Conservation (phyloP, 768 basidiomycete genomes). For the Psilocybe azurescens region DNA sequence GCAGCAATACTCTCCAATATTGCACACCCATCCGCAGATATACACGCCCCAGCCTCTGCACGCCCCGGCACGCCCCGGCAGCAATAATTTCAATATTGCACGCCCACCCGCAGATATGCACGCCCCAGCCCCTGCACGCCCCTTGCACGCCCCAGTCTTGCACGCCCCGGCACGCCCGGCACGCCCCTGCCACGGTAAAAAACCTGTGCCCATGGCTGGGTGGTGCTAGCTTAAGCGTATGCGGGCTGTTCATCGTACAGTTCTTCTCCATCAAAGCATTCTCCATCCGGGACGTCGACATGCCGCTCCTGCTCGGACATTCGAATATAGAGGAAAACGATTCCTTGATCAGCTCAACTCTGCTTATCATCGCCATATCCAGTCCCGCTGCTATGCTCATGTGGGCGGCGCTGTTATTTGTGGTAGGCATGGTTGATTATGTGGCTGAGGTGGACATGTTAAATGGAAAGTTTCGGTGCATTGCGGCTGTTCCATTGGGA, state of each 20-base stretch:
- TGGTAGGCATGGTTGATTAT: constrained; percentile 3
- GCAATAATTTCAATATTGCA: too few relatives aligned
- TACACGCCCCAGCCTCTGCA: too few relatives aligned
- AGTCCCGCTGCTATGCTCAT: constrained; percentile 1
- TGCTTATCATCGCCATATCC: neutral
- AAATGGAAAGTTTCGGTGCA: neutral
- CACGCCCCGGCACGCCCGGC: too few relatives aligned
- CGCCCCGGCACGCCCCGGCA: too few relatives aligned
- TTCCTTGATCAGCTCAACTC: neutral
- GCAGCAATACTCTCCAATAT: too few relatives aligned
- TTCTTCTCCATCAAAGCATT: constrained; percentile 6
- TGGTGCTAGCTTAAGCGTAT: constrained; percentile 9
- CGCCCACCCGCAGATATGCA: too few relatives aligned
- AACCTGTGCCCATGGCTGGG: constrained; percentile 12
- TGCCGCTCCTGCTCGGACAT: neutral
- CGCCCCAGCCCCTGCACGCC: too few relatives aligned
- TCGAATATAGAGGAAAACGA: neutral
- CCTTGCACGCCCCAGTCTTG: too few relatives aligned
- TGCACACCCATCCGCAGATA: too few relatives aligned
- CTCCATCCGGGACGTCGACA: neutral
- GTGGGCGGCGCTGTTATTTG: neutral
- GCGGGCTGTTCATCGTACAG: constrained; percentile 21
- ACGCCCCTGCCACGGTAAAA: too few relatives aligned
- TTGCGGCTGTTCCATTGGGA: neutral
- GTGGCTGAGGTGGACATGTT: neutral